Evolutionary conservation across 2,329 filamentous ascomycete species (phyloP).

Genomic region (Claviceps arundinis): DNA sequence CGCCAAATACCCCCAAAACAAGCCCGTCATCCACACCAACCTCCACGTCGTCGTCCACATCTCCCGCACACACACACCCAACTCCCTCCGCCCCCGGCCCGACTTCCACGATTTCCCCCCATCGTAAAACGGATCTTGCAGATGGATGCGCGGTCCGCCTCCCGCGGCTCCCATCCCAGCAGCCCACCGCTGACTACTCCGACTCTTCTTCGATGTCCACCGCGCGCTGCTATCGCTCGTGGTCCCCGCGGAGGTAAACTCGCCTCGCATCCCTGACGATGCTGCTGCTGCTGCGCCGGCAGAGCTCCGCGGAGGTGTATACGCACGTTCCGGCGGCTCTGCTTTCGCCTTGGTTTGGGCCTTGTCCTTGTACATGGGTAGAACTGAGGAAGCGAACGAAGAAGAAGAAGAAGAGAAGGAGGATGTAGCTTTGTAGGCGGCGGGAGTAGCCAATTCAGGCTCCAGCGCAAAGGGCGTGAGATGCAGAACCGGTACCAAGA

Average conservation of each 20-base stretch:
- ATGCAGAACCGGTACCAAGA: slow-evolving; percentile 42
- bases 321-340: not conserved
- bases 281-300: slow-evolving; percentile 4
- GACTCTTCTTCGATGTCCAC: slow-evolving; percentile 15
- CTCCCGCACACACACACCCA: slow-evolving; percentile 42
- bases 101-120: slow-evolving; percentile 22
- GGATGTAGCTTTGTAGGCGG: not conserved
- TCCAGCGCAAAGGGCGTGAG: slow-evolving; percentile 42
- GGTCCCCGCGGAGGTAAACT: slow-evolving; percentile 12
- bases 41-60: slow-evolving; percentile 47
- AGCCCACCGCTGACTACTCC: slow-evolving; percentile 24
- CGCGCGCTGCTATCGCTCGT: slow-evolving; percentile 4
- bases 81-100: slow-evolving; percentile 16
- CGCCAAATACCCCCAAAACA: slow-evolving; percentile 55
- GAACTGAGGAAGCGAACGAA: slow-evolving; percentile 9
- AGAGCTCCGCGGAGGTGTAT: not conserved
- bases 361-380: slow-evolving; percentile 39
- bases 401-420: slow-evolving; percentile 2
- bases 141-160: slow-evolving; percentile 39
- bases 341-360: slow-evolving; percentile 37
- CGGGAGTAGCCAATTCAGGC: slow-evolving; percentile 13
- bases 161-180: slow-evolving; percentile 19
- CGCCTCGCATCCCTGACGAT: slow-evolving; percentile 10
- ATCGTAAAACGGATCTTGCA: slow-evolving; percentile 29
- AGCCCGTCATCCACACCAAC: slow-evolving; percentile 48